phyloP scores from a whole-genome alignment of 2,329 filamentous ascomycete genomes.

The Polychaeton citri region DNA sequence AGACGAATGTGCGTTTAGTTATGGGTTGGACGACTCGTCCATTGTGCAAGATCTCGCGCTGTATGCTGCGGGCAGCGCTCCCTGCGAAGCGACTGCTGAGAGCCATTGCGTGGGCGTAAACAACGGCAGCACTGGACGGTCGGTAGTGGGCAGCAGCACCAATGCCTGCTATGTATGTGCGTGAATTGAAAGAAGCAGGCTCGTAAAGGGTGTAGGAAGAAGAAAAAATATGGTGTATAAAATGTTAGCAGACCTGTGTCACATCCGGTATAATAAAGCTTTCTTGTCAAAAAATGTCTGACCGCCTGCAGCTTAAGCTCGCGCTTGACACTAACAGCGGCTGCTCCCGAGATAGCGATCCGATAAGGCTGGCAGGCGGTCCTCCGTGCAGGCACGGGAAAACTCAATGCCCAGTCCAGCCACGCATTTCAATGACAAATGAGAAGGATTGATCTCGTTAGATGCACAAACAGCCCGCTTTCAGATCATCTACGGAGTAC shows the following conservation, averaged over 20 bases:
- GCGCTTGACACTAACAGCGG: neutral
- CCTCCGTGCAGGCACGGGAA: no score
- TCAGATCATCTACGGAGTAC: no score
- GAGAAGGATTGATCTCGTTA: no score
- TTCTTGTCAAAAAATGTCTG: neutral
- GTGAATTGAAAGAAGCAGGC: neutral
- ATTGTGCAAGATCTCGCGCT: constrained; percentile 15
- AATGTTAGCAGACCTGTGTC: no score
- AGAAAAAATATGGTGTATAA: neutral
- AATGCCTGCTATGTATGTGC: no score
- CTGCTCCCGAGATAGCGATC: neutral
- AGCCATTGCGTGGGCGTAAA: constrained; percentile 14
- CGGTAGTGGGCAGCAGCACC: neutral
- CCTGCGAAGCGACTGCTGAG: constrained; percentile 20
- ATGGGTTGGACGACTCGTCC: constrained; percentile 11
- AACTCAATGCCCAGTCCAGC: neutral
- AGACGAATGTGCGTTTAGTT: constrained; percentile 16
- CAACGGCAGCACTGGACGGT: neutral
- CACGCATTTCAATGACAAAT: no score
- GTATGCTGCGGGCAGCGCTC: constrained; percentile 16
- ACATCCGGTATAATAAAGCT: neutral
- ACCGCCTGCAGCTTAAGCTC: neutral
- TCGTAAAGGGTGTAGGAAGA: neutral
- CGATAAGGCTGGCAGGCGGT: neutral
- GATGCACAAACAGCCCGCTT: no score